Evolutionary conservation across 2,329 filamentous ascomycete species (phyloP).

Genomic region (Fusarium sp.): DNA sequence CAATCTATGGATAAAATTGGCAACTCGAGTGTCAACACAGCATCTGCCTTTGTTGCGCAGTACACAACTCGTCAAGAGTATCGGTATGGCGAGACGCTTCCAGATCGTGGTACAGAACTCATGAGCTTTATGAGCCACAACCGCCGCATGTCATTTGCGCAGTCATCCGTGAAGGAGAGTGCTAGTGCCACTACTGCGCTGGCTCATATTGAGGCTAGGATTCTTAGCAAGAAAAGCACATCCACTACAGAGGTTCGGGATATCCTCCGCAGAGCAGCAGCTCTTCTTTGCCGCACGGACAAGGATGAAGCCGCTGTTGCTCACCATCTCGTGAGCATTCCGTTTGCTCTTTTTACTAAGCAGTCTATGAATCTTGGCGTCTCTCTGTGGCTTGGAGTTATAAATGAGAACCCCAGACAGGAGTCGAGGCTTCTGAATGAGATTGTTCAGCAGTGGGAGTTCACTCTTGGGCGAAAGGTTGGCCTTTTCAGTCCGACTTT

Average conservation of each 20-base stretch:
- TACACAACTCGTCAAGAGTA: slow-evolving; percentile 98
- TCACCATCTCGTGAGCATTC: slow-evolving; percentile 90
- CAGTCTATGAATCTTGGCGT: slow-evolving; percentile 95
- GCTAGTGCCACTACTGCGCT: slow-evolving; percentile 73
- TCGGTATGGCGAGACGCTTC: slow-evolving; percentile 81
- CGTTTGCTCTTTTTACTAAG: slow-evolving; percentile 92
- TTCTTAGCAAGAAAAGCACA: slow-evolving; percentile 75
- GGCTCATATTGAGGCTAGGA: slow-evolving; percentile 76
- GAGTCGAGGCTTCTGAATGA: slow-evolving; percentile 87
- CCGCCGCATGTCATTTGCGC: slow-evolving; percentile 63
- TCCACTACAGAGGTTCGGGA: slow-evolving; percentile 81
- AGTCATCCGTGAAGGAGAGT: slow-evolving; percentile 64
- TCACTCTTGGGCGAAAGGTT: slow-evolving; percentile 78
- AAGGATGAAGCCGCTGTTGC: slow-evolving; percentile 82
- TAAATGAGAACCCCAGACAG: slow-evolving; percentile 92
- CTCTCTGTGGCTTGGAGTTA: slow-evolving; percentile 95
- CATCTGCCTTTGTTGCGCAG: slow-evolving; percentile 95
- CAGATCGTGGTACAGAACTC: slow-evolving; percentile 75
- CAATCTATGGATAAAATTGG: slow-evolving; percentile 82
- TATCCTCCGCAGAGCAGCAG: slow-evolving; percentile 84
- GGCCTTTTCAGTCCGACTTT: slow-evolving; percentile 84
- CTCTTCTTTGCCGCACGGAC: slow-evolving; percentile 82
- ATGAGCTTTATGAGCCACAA: slow-evolving; percentile 69
- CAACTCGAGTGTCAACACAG: slow-evolving; percentile 83
- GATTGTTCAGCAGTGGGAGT: slow-evolving; percentile 91